phyloP scores from a whole-genome alignment of 78 protist species.

The Cavenderia fasciculata region DNA sequence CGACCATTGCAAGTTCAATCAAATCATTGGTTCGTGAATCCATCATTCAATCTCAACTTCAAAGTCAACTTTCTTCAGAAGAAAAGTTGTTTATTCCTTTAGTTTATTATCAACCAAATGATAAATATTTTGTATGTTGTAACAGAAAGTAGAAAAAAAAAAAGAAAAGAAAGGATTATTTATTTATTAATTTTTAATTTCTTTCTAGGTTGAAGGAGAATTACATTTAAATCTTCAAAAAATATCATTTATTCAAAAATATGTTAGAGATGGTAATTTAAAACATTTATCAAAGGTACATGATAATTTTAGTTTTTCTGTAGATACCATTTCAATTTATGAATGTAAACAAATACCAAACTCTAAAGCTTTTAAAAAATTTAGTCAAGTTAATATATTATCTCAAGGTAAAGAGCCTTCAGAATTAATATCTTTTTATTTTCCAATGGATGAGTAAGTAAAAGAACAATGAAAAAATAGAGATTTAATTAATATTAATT shows the following conservation, averaged over 20 bases:
- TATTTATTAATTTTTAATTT: neutral
- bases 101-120: conserved; percentile 34
- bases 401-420: conserved; percentile 56
- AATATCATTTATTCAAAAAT: conserved; percentile 47
- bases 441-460: conserved; percentile 35
- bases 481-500: neutral
- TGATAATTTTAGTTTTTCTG: conserved; percentile 51
- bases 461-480: too few relatives aligned
- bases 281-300: neutral
- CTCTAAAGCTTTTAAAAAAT: conserved; percentile 2
- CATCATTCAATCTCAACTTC: conserved; percentile 5
- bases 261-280: neutral
- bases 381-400: neutral
- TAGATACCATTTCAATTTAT: conserved; percentile 49
- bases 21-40: conserved; percentile 41
- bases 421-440: conserved; percentile 5
- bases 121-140: neutral
- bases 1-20: conserved; percentile 16
- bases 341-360: conserved; percentile 59
- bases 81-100: conserved; percentile 30
- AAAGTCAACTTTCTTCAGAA: neutral
- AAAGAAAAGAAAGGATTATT: neutral
- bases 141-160: neutral
- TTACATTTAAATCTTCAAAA: conserved; percentile 29
- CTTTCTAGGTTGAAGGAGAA: conserved; percentile 46